Base-by-base conservation (phyloP, 192 early-diverging fungal genomes). In the Lobosporangium transversale region DNA sequence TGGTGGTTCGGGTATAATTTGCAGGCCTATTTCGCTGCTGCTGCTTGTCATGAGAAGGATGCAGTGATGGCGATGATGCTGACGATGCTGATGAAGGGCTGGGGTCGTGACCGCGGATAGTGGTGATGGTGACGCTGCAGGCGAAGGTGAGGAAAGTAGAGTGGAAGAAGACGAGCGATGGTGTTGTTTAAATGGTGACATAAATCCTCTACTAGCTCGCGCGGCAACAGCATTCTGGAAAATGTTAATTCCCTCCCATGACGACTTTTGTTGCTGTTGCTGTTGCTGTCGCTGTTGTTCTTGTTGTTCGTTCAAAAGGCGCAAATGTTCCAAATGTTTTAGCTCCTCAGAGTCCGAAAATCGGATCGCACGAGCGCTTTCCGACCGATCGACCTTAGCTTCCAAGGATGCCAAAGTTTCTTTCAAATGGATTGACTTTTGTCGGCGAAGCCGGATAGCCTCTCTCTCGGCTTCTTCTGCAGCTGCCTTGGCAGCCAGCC, bases 371-470 rank as follows among this genome's bases (percentile, higher is more conserved):
- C 59, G 27, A n/a, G n/a, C n/a, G 26, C 53, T 67, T 36, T 76
- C 64, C 2, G 35, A 20, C 6, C 68, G 59, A 21, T 23, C 45
- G 20, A 57, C 56, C 35, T 62, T 76, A 12, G 73, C 58, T 44
- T 76, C 73, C 6, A 76, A 43, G 0, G 73, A 76, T 3, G 73
- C 73, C 21, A 76, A 31, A 3, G 73, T 54, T 33, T 76, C 73
- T 31, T 76, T 76, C 14, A 76, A 48, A 40, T 76, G 73, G 3
- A 67, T n/a, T 15, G 62, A 65, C 32, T 76, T 76, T 20, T 31
- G 44, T 14, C 64, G 57, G 18, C 45, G 30, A 14, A 57, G 58
- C 30, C 54, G 64, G 27, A 55, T 63, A 4, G 69, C 69, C 31
- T 71, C 69, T 14, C 48, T 36, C 33, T 71, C 69, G 6, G 69